A percentile compares a stretch with the other conserved stretches of the same genome.
Evolutionary conservation across 148 eudicot genomes (phyloP).

Genomic region (Rheum nobile): DNA sequence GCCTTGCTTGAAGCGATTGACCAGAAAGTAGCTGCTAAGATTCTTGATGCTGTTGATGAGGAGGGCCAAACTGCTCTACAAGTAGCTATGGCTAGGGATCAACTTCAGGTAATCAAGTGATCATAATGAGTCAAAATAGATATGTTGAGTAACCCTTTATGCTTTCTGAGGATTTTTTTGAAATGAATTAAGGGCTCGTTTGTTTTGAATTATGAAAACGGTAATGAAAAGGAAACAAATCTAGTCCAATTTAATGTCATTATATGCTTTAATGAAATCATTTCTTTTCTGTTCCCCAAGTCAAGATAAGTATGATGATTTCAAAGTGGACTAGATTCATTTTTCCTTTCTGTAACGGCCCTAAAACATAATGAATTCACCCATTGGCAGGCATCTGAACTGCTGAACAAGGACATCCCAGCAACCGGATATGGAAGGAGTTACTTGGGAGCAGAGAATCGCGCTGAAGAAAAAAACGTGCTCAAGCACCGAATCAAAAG

Average conservation of each 20-base stretch:
- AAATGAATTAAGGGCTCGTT: not conserved
- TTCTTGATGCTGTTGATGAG: not conserved
- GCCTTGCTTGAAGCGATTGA: not conserved
- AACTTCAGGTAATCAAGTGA: not conserved
- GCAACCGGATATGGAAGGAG: not conserved
- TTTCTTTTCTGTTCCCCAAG: too few relatives aligned
- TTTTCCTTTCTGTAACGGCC: too few relatives aligned
- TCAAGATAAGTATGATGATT: too few relatives aligned
- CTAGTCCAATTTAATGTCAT: not conserved
- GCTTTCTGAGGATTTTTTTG: not conserved
- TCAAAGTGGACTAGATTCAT: too few relatives aligned
- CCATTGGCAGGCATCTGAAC: not conserved
- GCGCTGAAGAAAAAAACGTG: not conserved
- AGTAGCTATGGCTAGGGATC: not conserved
- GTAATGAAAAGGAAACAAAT: not conserved
- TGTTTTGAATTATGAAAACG: not conserved
- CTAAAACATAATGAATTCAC: not conserved
- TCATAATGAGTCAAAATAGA: too few relatives aligned
- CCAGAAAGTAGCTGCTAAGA: not conserved
- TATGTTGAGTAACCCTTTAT: too few relatives aligned
- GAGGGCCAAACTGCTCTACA: not conserved
- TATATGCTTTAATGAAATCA: too few relatives aligned
- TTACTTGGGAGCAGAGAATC: not conserved
- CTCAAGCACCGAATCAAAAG: not conserved
- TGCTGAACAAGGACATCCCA: not conserved